Percentiles rank a stretch among this genome's conserved stretches.
phyloP scores from a whole-genome alignment of 352 stramenopile species.

The Halophytophthora polymorphica region DNA sequence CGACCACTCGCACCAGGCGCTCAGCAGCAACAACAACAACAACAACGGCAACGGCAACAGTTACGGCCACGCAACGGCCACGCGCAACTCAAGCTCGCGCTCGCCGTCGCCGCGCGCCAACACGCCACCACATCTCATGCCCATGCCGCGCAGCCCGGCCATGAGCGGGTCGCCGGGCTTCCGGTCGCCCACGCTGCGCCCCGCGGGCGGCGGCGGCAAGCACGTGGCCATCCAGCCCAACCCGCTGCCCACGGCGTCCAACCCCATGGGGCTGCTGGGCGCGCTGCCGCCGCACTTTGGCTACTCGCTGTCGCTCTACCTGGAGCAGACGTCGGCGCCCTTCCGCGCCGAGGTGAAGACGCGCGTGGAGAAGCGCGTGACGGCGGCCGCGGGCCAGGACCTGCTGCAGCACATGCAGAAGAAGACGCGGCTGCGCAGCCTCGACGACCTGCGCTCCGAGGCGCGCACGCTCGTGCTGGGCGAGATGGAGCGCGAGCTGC shows the following conservation, averaged over 20 bases:
- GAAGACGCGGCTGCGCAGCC: constrained; percentile 69
- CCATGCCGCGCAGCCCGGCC: constrained; percentile 15
- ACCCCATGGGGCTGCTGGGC: constrained; percentile 61
- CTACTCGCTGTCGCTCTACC: constrained; percentile 61
- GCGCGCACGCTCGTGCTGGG: constrained; percentile 55
- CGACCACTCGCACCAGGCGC: constrained; percentile 58
- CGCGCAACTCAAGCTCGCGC: constrained; percentile 18
- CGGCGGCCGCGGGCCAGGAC: constrained; percentile 61
- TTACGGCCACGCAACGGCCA: constrained; percentile 9
- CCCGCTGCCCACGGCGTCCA: constrained; percentile 64
- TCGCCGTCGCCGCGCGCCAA: constrained; percentile 15
- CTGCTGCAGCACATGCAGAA: constrained; percentile 83
- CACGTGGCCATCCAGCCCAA: constrained; percentile 80
- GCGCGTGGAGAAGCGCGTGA: constrained; percentile 80
- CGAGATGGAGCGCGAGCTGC: constrained; percentile 73
- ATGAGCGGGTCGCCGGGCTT: constrained; percentile 18
- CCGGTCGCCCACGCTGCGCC: constrained; percentile 17
- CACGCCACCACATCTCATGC: constrained; percentile 14
- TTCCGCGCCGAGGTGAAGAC: constrained; percentile 68
- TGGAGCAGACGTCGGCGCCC: constrained; percentile 66
- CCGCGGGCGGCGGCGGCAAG: constrained; percentile 24
- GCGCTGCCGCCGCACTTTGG: constrained; percentile 55
- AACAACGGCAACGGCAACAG: constrained; percentile 7
- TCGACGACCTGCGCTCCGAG: constrained; percentile 66
- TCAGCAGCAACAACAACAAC: constrained; percentile 24